Conservation (phyloP, 2,329 filamentous ascomycete genomes). For the Hymenoscyphus scutula region DNA sequence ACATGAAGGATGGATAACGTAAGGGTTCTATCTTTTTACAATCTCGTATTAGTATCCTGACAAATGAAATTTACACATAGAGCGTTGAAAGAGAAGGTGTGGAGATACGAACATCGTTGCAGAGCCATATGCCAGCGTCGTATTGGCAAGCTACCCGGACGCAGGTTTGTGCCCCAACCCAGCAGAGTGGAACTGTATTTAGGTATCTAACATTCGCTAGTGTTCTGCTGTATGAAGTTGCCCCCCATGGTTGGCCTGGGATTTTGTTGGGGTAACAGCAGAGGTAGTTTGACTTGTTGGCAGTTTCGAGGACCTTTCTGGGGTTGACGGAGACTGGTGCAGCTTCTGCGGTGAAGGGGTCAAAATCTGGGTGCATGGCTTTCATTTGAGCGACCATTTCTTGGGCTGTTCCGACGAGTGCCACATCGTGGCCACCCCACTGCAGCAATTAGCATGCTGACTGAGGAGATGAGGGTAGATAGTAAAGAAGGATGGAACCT, state of each 20-base stretch:
- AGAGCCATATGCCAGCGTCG: neutral
- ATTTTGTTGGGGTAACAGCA: neutral
- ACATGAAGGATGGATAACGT: neutral
- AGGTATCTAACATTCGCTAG: neutral
- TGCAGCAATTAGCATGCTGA: too few species aligned
- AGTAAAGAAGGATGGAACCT: too few species aligned
- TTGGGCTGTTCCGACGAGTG: neutral
- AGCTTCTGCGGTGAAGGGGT: neutral
- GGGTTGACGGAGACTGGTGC: neutral
- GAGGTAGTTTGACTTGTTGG: neutral
- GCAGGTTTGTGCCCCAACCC: neutral
- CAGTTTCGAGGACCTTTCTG: neutral
- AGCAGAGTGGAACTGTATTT: neutral
- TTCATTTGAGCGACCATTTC: neutral
- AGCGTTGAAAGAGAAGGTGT: too few species aligned
- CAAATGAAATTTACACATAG: too few species aligned
- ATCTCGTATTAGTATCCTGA: neutral
- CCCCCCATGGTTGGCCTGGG: neutral
- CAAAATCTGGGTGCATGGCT: neutral
- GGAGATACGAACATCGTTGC: too few species aligned
- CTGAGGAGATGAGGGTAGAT: too few species aligned
- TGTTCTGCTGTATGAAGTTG: neutral
- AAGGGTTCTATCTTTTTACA: neutral
- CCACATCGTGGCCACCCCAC: neutral
- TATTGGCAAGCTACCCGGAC: neutral